Percentiles rank a stretch among this genome's conserved stretches.
Evolutionary conservation across 371 early-diverging fungal species (phyloP).

Genomic region (Mortierella sp.): DNA sequence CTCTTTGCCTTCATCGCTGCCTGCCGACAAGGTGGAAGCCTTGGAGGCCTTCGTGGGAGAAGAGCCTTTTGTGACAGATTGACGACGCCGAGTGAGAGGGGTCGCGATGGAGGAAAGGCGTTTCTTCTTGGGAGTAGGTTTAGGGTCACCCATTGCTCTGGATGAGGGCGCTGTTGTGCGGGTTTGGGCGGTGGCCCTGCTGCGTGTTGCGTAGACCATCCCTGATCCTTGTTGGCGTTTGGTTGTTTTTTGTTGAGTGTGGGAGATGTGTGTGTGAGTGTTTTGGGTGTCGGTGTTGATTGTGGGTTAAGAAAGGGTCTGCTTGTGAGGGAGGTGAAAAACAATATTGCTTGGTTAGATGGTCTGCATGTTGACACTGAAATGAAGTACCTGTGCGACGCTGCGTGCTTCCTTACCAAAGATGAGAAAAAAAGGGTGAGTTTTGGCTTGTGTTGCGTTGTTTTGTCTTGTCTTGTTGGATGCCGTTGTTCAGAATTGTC

Average conservation of each 20-base stretch:
- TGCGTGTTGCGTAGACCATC: constrained; percentile 28
- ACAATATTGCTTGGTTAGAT: neutral
- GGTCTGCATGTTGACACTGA: no score
- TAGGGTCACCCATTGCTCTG: constrained; percentile 7
- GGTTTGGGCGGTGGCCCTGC: neutral
- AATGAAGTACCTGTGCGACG: no score
- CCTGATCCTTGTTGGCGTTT: neutral
- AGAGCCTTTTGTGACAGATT: neutral
- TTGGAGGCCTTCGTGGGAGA: neutral
- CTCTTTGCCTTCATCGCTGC: no score
- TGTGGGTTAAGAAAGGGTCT: neutral
- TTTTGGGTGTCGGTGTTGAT: neutral
- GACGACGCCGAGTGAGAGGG: constrained; percentile 4
- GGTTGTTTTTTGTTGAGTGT: neutral
- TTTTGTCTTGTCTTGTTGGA: no score
- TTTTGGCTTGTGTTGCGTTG: no score
- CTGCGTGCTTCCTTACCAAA: neutral
- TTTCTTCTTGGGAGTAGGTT: constrained; percentile 13
- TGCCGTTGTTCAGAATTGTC: no score
- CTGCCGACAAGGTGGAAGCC: neutral
- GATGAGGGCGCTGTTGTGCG: neutral
- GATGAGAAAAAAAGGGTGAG: no score
- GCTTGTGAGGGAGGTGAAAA: neutral
- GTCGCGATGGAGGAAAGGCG: neutral
- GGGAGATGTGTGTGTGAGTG: neutral